A percentile compares a stretch with the other conserved stretches of the same genome.
Conservation (phyloP, 331 rosid species). For the Malus hybrid region DNA sequence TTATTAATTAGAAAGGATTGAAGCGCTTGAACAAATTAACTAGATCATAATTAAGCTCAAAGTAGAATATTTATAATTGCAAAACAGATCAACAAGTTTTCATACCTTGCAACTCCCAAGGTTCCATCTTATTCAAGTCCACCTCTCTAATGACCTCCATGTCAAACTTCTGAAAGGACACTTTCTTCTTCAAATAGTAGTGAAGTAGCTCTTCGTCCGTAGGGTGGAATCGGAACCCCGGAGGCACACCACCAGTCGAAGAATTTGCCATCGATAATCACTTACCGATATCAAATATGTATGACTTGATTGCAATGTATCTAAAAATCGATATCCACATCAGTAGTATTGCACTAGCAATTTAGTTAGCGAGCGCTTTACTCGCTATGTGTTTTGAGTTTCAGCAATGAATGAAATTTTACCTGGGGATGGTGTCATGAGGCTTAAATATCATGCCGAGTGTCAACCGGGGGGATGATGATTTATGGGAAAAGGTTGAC, state of each 20-base stretch:
- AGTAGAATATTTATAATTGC: neutral
- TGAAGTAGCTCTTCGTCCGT: constrained; percentile 91
- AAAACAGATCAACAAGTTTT: neutral
- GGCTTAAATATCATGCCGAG: constrained; percentile 25
- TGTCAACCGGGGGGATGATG: constrained; percentile 37
- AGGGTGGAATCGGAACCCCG: constrained; percentile 92
- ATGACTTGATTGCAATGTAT: neutral
- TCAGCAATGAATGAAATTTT: constrained; percentile 18
- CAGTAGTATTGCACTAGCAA: neutral
- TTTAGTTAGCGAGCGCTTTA: neutral
- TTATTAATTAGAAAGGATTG: neutral
- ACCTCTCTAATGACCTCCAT: constrained; percentile 97
- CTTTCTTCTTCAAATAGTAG: constrained; percentile 86
- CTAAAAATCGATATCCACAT: neutral
- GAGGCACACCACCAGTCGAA: constrained; percentile 90
- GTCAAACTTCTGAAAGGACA: constrained; percentile 82
- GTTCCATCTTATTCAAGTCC: constrained; percentile 96
- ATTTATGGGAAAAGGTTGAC: constrained; percentile 58
- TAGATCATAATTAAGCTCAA: neutral
- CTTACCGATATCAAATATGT: neutral
- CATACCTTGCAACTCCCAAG: constrained; percentile 97
- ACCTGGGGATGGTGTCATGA: constrained; percentile 19
- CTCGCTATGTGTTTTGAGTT: neutral
- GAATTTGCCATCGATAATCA: constrained; percentile 36
- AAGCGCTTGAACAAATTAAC: neutral